Base-by-base conservation (phyloP, 495 filamentous ascomycete genomes). In the Penicillium cataractarum region DNA sequence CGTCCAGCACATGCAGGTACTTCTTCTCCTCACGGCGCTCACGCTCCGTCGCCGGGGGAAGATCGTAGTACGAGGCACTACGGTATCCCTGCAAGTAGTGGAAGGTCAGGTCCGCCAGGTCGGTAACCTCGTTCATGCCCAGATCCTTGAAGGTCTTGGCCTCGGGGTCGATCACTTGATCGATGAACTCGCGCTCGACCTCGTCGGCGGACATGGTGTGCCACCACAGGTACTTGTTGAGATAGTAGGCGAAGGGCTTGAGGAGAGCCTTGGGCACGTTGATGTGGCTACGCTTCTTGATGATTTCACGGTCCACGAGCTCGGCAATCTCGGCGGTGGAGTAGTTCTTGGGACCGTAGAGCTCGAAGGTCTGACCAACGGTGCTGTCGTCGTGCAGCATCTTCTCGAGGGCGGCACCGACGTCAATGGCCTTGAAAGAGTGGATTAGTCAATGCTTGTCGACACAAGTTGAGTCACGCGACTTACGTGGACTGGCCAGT, bases 131-230 rank as follows among this genome's bases (percentile, higher is more conserved):
- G 19, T 67, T 87, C 68, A 99, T 96, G 54, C 86, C 91, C 46
- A 99, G 82, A 73, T 98, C 93, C 78, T 89, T 89, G 84, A 98
- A 96, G 6, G 96, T 97, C 85, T 97, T 98, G 52, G 95, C 94
- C 4, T 80, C 87, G 49, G 84, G 83, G 80, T 99, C 95, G 69
- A 99, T 95, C 67, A 86, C 83, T 76, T 98, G 96, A 76, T 98
- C 91, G 66, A 96, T 86, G 82, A 95, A 97, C 76, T 99, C 93
- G 48, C 90, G 83, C 83, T 97, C 93, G 15, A 99, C 83, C 71
- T 96, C 86, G 67, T 98, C 95, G n/a, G 88, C 85, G 21, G 89
- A 92, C 39, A 88, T 81, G 29, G 88, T 85, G 37, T 87, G 89
- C 92, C 92, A 99, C 93, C 93, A 99, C 19, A 97, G 75, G 46